A percentile compares a stretch with the other conserved stretches of the same genome.
Evolutionary conservation across 192 early-diverging fungal genomes (phyloP).

Genomic region (Entophlyctis luteolus): DNA sequence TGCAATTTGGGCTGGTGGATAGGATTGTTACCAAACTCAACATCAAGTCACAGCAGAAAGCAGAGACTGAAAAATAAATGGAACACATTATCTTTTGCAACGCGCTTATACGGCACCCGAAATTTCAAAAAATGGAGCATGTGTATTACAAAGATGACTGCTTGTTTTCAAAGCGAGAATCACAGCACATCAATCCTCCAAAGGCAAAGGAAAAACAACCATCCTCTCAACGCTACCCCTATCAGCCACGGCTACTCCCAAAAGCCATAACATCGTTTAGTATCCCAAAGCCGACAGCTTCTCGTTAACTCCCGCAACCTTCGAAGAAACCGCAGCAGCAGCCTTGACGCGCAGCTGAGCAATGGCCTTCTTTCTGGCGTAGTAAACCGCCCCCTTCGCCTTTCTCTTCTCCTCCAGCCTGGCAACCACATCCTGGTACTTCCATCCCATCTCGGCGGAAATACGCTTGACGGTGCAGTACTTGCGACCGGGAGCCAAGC

Average conservation of each 20-base stretch:
- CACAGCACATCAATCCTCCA: too few relatives aligned
- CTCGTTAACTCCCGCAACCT: slow-evolving; percentile 56
- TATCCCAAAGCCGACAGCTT: slow-evolving; percentile 63
- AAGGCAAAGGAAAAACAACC: too few relatives aligned
- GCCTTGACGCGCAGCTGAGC: slow-evolving; percentile 61
- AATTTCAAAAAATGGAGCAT: too few relatives aligned
- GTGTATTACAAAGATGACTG: too few relatives aligned
- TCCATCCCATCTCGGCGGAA: slow-evolving; percentile 97
- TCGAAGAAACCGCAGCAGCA: slow-evolving; percentile 56
- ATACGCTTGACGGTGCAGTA: slow-evolving; percentile 92
- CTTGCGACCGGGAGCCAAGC: slow-evolving; percentile 96
- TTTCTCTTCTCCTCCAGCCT: slow-evolving; percentile 99
- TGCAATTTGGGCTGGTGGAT: slow-evolving; percentile 91
- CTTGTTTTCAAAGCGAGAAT: too few relatives aligned
- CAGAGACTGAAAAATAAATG: too few relatives aligned
- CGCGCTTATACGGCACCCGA: too few relatives aligned
- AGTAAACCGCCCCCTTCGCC: slow-evolving; percentile 86
- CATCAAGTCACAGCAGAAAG: too few relatives aligned
- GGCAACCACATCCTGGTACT: slow-evolving; percentile 95
- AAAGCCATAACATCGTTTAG: slow-evolving; percentile 34
- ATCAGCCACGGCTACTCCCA: too few relatives aligned
- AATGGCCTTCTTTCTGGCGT: slow-evolving; percentile 76
- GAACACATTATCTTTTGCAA: too few relatives aligned
- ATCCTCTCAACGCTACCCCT: too few relatives aligned
- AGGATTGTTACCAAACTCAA: slow-evolving; percentile 72